A percentile compares a stretch with the other conserved stretches of the same genome.
Evolutionary conservation across 108 stramenopile genomes (phyloP).

Genomic region (Licmophora abbreviata): DNA sequence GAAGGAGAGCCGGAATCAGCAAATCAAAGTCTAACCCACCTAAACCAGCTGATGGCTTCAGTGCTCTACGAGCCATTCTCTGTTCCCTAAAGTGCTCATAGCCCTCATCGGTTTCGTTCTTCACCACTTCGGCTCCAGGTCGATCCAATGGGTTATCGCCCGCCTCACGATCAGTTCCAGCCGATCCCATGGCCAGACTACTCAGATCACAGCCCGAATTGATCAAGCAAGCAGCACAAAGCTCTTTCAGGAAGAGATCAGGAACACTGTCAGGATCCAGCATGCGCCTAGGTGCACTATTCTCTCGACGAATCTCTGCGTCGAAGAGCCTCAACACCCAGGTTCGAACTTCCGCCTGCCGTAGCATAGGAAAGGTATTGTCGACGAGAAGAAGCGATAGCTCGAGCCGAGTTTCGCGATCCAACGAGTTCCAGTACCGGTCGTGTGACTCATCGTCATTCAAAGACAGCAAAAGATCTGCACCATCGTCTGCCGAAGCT

Average conservation of each 20-base stretch:
- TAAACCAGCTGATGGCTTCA: constrained; percentile 15
- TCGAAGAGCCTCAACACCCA: constrained; percentile 45
- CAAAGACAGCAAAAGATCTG: constrained; percentile 41
- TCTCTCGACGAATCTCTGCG: too few species aligned
- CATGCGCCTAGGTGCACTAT: too few species aligned
- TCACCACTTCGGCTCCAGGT: too few species aligned
- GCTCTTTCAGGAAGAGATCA: constrained; percentile 43
- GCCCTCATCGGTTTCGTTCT: constrained; percentile 17
- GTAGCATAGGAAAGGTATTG: constrained; percentile 46
- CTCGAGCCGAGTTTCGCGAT: constrained; percentile 42
- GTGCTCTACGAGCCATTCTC: constrained; percentile 16
- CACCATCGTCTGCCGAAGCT: constrained; percentile 35
- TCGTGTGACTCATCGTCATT: constrained; percentile 38
- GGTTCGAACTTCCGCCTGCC: constrained; percentile 49
- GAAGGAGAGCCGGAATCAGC: constrained; percentile 53
- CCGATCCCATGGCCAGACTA: constrained; percentile 8
- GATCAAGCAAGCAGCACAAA: constrained; percentile 34
- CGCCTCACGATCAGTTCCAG: too few species aligned
- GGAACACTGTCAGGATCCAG: constrained; percentile 8
- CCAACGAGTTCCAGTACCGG: constrained; percentile 62
- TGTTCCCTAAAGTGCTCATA: constrained; percentile 9
- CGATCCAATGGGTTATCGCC: too few species aligned
- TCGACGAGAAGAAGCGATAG: constrained; percentile 44
- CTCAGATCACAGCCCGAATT: constrained; percentile 64
- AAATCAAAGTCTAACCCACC: constrained; percentile 72